Evolutionary conservation across 441 rosid species (phyloP), one percentile per base, ranked within the genome.

Genomic region (Dalechampia spathulata): DNA sequence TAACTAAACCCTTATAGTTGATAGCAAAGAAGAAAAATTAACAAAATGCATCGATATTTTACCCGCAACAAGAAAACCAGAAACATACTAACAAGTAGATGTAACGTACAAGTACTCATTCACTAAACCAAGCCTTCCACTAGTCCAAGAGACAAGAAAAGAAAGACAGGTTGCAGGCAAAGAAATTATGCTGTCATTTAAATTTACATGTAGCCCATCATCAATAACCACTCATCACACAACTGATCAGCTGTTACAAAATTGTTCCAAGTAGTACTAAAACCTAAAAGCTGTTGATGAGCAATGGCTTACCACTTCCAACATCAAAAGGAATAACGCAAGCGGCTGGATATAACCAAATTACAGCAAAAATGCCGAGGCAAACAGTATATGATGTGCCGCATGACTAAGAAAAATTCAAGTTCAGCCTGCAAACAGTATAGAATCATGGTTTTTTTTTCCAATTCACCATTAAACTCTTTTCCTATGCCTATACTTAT

Each of bases 1-100:
- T n/a, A 10, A 43, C 19, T 42, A 36, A 38, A 46, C 14, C 54
- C 32, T 44, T 28, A 49, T 21, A 53, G 55, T 56, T 52, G 27
- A 42, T 28, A 44, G 62, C 44, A 52, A 49, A 32, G 40, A 34
- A 7, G 43, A 40, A 52, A 19, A 30, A 15, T 58, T 19, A 22
- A 25, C 36, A 22, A 13, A 8, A 56, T n/a, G n/a, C 37, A 36
- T 39, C 41, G 16, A 22, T 20, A 32, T 55, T 14, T 26, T 55
- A 41, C 19, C 19, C 43, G 40, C 26, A 32, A 30, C 30, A n/a
- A 27, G 14, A 14, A 25, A 19, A 32, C 15, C 17, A 51, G 51
- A 15, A 41, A 28, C 16, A 20, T 30, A 37, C 21, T 16, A 16
- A 22, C 10, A 40, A 21, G 28, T 32, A 6, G 17, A 32, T 22